phyloP scores from a whole-genome alignment of 352 stramenopile species.

The Pythium dissimile region DNA sequence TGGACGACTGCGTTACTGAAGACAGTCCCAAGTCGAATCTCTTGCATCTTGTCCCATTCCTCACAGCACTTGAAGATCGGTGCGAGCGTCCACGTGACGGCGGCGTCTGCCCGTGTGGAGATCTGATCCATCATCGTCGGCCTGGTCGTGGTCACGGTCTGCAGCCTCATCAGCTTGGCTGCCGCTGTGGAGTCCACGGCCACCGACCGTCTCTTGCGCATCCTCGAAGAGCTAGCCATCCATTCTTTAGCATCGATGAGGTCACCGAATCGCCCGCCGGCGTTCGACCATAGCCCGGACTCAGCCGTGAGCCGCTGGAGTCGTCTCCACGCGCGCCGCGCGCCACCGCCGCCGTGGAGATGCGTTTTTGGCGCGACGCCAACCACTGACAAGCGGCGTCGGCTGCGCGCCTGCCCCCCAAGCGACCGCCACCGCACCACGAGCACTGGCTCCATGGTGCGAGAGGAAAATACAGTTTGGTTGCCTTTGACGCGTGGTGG shows the following conservation, averaged over 20 bases:
- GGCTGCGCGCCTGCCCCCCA: no score
- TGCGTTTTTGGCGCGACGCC: no score
- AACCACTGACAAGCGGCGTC: no score
- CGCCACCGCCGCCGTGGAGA: no score
- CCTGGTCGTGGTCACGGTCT: not conserved
- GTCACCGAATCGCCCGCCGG: constrained; percentile 3
- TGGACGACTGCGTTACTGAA: constrained; percentile 40
- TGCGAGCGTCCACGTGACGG: constrained; percentile 30
- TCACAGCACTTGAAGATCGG: constrained; percentile 48
- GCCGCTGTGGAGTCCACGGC: not conserved
- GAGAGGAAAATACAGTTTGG: no score
- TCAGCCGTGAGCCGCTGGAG: constrained; percentile 7
- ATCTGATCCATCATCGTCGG: not conserved
- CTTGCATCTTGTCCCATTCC: constrained; percentile 23
- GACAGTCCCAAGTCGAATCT: constrained; percentile 24
- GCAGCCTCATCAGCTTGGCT: not conserved
- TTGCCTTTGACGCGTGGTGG: no score
- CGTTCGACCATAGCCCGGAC: constrained; percentile 10
- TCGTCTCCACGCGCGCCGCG: not conserved
- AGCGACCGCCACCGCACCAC: no score
- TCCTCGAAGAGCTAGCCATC: constrained; percentile 2
- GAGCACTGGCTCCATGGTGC: no score
- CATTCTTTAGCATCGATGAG: not conserved
- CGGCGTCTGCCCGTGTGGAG: constrained; percentile 19
- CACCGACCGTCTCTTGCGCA: not conserved